Evolutionary conservation across 2,329 filamentous ascomycete genomes (phyloP).

Genomic region (Colletotrichum shisoi): DNA sequence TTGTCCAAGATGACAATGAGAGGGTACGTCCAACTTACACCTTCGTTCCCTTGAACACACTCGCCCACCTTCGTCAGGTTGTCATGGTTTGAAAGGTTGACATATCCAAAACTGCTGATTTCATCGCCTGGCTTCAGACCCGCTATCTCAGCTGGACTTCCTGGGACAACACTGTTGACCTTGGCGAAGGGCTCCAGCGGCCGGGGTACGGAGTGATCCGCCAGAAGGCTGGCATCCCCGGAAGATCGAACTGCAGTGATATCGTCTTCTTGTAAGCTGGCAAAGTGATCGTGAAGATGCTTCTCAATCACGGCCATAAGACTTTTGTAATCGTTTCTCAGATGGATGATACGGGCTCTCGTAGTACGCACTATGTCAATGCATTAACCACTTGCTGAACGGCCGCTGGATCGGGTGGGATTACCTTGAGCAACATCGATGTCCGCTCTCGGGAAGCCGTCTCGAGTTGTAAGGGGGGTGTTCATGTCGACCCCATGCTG

Average conservation of each 20-base stretch:
- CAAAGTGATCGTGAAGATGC: constrained; percentile 88
- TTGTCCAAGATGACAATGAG: constrained; percentile 3
- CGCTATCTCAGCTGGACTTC: constrained; percentile 82
- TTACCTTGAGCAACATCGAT: constrained; percentile 94
- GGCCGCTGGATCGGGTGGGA: not conserved
- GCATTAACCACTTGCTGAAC: constrained; percentile 24
- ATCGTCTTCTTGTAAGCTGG: constrained; percentile 67
- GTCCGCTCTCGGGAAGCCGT: constrained; percentile 92
- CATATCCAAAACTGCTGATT: constrained; percentile 84
- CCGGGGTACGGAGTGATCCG: constrained; percentile 44
- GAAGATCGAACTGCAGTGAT: constrained; percentile 41
- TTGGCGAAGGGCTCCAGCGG: constrained; percentile 75
- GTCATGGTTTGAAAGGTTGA: constrained; percentile 86
- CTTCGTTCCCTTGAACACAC: constrained; percentile 87
- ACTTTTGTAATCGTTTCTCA: constrained; percentile 92
- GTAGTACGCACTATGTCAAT: constrained; percentile 80
- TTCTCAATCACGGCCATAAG: constrained; percentile 85
- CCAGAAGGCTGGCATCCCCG: not conserved
- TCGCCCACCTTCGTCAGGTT: constrained; percentile 85
- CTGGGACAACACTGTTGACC: constrained; percentile 81
- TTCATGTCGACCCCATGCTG: constrained; percentile 95
- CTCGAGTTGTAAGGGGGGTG: constrained; percentile 82
- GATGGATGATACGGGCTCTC: constrained; percentile 83
- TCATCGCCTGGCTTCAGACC: constrained; percentile 82
- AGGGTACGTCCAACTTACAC: constrained; percentile 65